Conservation (phyloP, 441 rosid species). For the Corymbia citriodora region DNA sequence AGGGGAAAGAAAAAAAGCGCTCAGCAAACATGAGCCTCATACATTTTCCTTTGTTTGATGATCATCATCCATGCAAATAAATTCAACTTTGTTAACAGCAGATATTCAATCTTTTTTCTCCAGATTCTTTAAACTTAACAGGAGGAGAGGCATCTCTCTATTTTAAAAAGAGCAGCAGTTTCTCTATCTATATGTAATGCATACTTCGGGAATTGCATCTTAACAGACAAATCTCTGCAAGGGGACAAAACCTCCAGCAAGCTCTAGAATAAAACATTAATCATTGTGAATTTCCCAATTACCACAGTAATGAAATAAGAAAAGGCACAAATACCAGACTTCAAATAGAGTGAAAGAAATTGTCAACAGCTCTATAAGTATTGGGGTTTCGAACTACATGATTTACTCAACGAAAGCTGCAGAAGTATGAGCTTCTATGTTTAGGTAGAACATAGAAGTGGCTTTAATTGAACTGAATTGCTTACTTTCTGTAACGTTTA, state of each 20-base stretch:
- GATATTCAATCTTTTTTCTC: not conserved
- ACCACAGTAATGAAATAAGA: not conserved
- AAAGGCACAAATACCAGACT: not conserved
- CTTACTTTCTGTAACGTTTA: constrained; percentile 65
- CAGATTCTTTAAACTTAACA: not conserved
- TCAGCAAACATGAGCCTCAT: not conserved
- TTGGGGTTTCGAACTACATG: not conserved
- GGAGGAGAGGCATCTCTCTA: not conserved
- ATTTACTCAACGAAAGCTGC: not conserved
- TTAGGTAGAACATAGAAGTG: not conserved
- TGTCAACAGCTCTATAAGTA: not conserved
- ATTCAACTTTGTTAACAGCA: not conserved
- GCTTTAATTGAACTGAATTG: not conserved
- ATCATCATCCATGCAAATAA: not conserved
- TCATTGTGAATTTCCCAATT: not conserved
- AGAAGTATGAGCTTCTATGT: not conserved
- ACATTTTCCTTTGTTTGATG: not conserved
- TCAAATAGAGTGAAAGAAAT: not conserved
- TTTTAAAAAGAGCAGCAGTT: not conserved
- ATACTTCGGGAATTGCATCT: not conserved
- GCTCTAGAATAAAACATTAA: not conserved
- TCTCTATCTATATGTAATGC: not conserved
- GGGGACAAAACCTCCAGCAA: not conserved
- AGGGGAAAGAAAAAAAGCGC: not conserved
- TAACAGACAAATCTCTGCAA: not conserved